Percentiles rank a stretch among this genome's conserved stretches.
These are phyloP conservation scores for Xylaria longipes DNA, from an alignment of 495 filamentous ascomycete species.

Conservation along the genomic window DNA sequence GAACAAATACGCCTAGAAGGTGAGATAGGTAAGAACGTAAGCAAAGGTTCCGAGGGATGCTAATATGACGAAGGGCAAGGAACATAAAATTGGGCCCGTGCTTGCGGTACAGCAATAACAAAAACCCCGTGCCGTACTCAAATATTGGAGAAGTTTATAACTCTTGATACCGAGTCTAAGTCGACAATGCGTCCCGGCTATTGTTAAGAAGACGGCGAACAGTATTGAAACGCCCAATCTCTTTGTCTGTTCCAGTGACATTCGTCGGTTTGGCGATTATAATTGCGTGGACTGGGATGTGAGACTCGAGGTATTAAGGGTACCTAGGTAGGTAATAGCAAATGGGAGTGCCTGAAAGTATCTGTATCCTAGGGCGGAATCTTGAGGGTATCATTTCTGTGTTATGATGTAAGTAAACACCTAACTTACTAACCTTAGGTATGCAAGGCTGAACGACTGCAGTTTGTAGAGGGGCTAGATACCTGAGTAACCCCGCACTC, in stretches of 20 bases:
- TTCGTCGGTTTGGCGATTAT: neutral
- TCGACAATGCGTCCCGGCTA: neutral
- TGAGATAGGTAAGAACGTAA: neutral
- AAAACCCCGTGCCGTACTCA: neutral
- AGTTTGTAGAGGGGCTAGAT: conserved; percentile 1
- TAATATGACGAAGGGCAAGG: neutral
- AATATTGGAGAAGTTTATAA: neutral
- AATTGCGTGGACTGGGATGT: neutral
- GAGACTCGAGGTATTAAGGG: too few species aligned
- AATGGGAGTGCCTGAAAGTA: neutral
- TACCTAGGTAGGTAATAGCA: neutral
- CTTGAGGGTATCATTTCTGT: neutral
- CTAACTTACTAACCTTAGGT: neutral
- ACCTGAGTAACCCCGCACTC: neutral
- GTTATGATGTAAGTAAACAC: neutral
- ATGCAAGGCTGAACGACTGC: neutral
- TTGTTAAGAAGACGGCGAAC: neutral
- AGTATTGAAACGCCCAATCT: neutral
- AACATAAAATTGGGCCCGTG: too few species aligned
- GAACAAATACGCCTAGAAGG: neutral
- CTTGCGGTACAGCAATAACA: neutral
- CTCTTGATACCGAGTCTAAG: neutral
- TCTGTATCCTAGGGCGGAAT: neutral
- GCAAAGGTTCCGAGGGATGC: neutral
- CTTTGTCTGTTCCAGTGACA: neutral